Base-by-base conservation (phyloP, 2,329 filamentous ascomycete genomes). In the Botrytis paeoniae region DNA sequence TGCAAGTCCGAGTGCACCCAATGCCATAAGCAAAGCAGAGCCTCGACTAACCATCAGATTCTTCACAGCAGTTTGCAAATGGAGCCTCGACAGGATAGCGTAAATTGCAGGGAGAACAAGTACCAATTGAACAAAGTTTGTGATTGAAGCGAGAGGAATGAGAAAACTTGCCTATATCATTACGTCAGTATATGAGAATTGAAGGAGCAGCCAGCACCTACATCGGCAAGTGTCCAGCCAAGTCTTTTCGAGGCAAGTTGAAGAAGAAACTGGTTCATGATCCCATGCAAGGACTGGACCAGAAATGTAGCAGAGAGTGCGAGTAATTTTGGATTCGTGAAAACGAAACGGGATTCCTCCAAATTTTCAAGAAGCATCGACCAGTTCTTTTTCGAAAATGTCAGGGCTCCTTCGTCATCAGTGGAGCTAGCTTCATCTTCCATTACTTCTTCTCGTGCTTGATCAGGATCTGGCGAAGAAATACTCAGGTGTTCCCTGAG, bases 241-340 rank as follows among this genome's bases (percentile, higher is more conserved):
- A 87, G 73, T 59, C 72, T 62, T 32, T 75, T 71, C 1, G 84
- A 85, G 71, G 86, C 82, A 76, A 89, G 89, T 76, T 89, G 88
- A 3, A 89, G 76, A 9, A 87, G 73, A 35, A 86, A 74, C 6
- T 82, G 81, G 66, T 57, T 45, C 35, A 32, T 64, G 20, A 54
- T 29, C 18, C 14, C 57, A 25, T 69, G 63, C 16, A 75, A 39
- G 12, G 65, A 57, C 29, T 72, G 60, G 9, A 74, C 69, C 39
- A 76, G 29, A 35, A 76, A 74, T 1, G 73, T 29, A 37, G 73
- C 25, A n/a, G 73, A 41, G 18, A 76, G 37, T 20, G 64, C 61
- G 60, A 62, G 39, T 10, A 75, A 39, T 25, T 74, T 61, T 16
- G 74, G 72, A 18, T 72, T 65, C 35, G 79, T 20, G 32, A 81